Evolutionary conservation across 2,329 filamentous ascomycete genomes (phyloP).

Genomic region (Pseudocercospora macadamiae): DNA sequence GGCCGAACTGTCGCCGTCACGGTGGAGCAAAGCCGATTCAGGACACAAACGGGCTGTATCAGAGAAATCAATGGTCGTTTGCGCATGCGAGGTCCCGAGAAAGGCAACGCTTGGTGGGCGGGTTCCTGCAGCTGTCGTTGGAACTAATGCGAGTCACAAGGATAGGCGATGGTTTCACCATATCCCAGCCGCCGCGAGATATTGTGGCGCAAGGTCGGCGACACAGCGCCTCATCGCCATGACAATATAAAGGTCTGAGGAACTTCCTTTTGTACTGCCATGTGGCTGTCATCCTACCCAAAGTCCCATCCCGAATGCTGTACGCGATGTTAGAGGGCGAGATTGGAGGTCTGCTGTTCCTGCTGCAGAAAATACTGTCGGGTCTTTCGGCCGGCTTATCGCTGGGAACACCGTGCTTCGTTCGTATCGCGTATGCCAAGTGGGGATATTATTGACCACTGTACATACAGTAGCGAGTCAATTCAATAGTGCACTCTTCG

Average conservation of each 20-base stretch:
- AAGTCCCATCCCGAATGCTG: not conserved
- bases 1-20: slow-evolving; percentile 22
- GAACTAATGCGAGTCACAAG: slow-evolving; percentile 21
- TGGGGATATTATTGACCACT: not conserved
- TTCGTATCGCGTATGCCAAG: not conserved
- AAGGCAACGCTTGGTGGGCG: slow-evolving; percentile 18
- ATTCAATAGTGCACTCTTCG: too few relatives aligned
- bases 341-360: not conserved
- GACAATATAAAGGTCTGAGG: slow-evolving; percentile 2
- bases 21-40: slow-evolving; percentile 8
- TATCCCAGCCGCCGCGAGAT: slow-evolving; percentile 11
- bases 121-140: slow-evolving; percentile 25
- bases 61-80: slow-evolving; percentile 19
- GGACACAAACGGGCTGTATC: slow-evolving; percentile 19
- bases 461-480: too few relatives aligned
- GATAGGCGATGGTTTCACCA: slow-evolving; percentile 11
- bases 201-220: slow-evolving; percentile 14
- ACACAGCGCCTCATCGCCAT: slow-evolving; percentile 12
- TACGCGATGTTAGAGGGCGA: not conserved
- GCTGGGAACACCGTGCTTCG: not conserved
- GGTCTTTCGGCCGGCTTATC: slow-evolving; percentile 7
- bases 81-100: slow-evolving; percentile 21
- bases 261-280: slow-evolving; percentile 7
- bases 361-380: too few relatives aligned
- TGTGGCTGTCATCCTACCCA: slow-evolving; percentile 9